A percentile compares a stretch with the other conserved stretches of the same genome.
These are phyloP conservation scores for Ogataea salicorniae DNA, from an alignment of 805 yeast species.

Conservation along the genomic window DNA sequence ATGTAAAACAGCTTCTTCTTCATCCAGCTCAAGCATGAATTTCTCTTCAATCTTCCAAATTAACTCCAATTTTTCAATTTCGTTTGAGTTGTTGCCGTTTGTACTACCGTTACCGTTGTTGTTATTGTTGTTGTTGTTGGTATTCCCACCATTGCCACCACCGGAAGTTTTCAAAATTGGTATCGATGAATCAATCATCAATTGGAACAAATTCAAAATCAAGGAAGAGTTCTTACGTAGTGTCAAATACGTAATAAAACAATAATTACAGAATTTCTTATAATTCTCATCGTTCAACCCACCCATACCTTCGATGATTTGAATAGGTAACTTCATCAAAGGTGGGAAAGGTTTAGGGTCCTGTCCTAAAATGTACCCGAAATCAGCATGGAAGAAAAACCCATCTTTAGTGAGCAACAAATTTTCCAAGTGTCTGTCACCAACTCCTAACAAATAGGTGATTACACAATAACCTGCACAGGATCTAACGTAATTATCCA, in stretches of 20 bases:
- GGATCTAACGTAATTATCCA: slow-evolving; percentile 92
- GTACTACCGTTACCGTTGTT: too few species aligned
- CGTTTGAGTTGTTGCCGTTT: slow-evolving; percentile 19
- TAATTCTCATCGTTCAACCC: slow-evolving; percentile 84
- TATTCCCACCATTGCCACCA: slow-evolving; percentile 6
- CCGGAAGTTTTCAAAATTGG: slow-evolving; percentile 65
- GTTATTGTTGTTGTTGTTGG: too few species aligned
- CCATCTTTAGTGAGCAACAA: slow-evolving; percentile 72
- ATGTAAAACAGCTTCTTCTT: slow-evolving; percentile 92
- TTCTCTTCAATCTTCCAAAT: slow-evolving; percentile 90
- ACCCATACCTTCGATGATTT: slow-evolving; percentile 96
- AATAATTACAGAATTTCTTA: slow-evolving; percentile 81
- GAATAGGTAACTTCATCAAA: slow-evolving; percentile 94
- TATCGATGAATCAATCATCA: slow-evolving; percentile 89
- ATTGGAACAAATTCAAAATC: slow-evolving; percentile 83
- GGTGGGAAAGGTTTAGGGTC: slow-evolving; percentile 99
- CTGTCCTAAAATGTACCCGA: slow-evolving; percentile 92
- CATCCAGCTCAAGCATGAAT: slow-evolving; percentile 88
- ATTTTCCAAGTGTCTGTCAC: slow-evolving; percentile 95
- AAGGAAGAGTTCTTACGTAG: slow-evolving; percentile 84
- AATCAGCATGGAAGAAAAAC: slow-evolving; percentile 95
- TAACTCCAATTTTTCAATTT: slow-evolving; percentile 76
- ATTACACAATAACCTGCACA: slow-evolving; percentile 98
- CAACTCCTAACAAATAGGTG: slow-evolving; percentile 91
- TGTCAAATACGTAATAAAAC: slow-evolving; percentile 91